phyloP scores from a whole-genome alignment of 306 rosid species.

The Prunus mira region DNA sequence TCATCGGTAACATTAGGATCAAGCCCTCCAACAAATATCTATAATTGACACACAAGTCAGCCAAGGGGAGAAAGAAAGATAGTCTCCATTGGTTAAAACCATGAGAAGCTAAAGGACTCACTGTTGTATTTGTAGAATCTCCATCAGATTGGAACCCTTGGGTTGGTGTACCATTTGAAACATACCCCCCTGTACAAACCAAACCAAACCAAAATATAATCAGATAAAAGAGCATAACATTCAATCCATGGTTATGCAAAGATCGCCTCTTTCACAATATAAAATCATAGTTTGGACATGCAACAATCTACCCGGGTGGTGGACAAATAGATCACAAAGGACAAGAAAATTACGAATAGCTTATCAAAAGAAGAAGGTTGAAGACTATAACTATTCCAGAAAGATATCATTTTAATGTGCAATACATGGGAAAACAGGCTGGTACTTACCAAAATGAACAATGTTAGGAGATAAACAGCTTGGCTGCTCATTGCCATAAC shows the following conservation, averaged over 20 bases:
- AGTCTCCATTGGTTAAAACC: slow-evolving; percentile 3
- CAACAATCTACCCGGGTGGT: not conserved
- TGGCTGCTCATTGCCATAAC: not conserved
- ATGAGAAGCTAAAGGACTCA: slow-evolving; percentile 37
- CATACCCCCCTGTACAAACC: slow-evolving; percentile 54
- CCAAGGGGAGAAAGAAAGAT: slow-evolving; percentile 5
- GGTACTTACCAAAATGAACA: not conserved
- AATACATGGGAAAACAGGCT: not conserved
- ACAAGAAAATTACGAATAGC: not conserved
- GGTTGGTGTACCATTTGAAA: slow-evolving; percentile 61
- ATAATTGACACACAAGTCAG: slow-evolving; percentile 27
- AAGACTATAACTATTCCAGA: not conserved
- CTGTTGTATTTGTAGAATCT: slow-evolving; percentile 91
- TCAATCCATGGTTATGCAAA: not conserved
- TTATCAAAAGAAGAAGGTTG: not conserved
- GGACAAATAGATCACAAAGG: not conserved
- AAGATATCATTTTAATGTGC: not conserved
- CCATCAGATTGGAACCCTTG: slow-evolving; percentile 64
- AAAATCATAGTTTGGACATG: not conserved
- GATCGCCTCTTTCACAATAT: not conserved
- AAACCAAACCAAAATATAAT: slow-evolving; percentile 2
- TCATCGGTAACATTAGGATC: slow-evolving; percentile 90
- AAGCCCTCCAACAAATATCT: slow-evolving; percentile 99
- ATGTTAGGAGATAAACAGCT: not conserved
- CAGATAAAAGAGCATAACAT: not conserved